Percentiles rank a stretch among this genome's conserved stretches.
These are phyloP conservation scores for Wickerhamiella sergipiensis DNA, from an alignment of 805 yeast genomes.

Conservation along the genomic window DNA sequence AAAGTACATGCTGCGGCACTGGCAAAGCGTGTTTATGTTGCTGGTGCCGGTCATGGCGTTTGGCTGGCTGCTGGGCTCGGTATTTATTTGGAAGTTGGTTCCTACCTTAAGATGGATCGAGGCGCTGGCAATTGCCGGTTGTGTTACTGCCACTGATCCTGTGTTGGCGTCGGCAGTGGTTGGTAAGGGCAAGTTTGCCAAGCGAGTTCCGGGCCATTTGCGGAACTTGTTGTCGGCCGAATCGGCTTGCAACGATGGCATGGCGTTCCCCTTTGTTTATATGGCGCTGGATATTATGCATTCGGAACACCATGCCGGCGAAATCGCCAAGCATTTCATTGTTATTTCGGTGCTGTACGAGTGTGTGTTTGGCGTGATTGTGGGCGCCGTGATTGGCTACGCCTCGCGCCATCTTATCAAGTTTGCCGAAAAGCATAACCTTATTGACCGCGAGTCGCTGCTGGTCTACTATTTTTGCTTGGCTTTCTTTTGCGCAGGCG, in stretches of 20 bases:
- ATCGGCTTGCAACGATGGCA: conserved; percentile 86
- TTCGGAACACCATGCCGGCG: conserved; percentile 50
- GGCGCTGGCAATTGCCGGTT: conserved; percentile 64
- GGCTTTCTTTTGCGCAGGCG: conserved; percentile 76
- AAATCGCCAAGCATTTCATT: conserved; percentile 71
- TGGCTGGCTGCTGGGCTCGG: conserved; percentile 78
- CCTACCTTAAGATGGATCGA: conserved; percentile 61
- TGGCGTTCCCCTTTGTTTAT: conserved; percentile 84
- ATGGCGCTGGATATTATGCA: conserved; percentile 54
- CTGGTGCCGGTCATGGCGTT: conserved; percentile 78
- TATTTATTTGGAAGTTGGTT: conserved; percentile 64
- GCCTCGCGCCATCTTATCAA: conserved; percentile 55
- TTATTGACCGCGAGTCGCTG: conserved; percentile 82
- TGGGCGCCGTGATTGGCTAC: conserved; percentile 66
- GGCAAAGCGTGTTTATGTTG: conserved; percentile 61
- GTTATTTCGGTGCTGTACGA: conserved; percentile 65
- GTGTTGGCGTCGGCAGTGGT: conserved; percentile 91
- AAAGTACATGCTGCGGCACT: conserved; percentile 74
- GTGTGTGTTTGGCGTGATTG: conserved; percentile 61
- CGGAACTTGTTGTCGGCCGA: conserved; percentile 74
- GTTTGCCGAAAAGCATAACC: conserved; percentile 51
- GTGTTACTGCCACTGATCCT: conserved; percentile 92
- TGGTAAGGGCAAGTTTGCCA: conserved; percentile 85
- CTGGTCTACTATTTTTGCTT: conserved; percentile 71
- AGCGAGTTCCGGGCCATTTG: conserved; percentile 85